Conservation (phyloP, 345 rosid genomes). For the Citrus maxima region DNA sequence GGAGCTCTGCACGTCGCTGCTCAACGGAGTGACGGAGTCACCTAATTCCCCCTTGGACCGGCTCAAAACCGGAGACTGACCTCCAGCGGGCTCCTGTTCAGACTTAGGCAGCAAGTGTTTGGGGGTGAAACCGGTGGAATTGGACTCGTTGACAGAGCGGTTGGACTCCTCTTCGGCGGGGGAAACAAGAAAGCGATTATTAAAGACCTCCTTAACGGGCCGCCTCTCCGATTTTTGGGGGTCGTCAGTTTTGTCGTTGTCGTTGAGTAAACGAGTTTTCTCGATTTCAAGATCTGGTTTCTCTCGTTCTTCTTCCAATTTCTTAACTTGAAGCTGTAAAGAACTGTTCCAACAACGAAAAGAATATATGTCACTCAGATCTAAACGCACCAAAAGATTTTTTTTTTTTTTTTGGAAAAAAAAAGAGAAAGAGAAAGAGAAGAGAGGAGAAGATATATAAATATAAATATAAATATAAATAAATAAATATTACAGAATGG, state of each 20-base stretch:
- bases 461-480: no score
- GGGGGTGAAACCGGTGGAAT: slow-evolving; percentile 46
- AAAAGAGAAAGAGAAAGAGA: no score
- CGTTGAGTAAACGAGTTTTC: slow-evolving; percentile 23
- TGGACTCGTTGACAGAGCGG: slow-evolving; percentile 74
- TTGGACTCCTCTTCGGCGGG: no score
- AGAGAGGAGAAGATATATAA: no score
- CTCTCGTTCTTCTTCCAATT: slow-evolving; percentile 58
- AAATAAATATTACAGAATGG: slow-evolving; percentile 45
- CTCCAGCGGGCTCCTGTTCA: slow-evolving; percentile 23
- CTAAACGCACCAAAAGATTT: no score
- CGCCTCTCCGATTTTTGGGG: neutral
- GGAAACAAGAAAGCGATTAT: no score
- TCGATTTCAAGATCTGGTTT: slow-evolving; percentile 53
- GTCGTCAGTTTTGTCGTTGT: slow-evolving; percentile 15
- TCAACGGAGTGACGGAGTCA: slow-evolving; percentile 41
- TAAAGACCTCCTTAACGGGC: slow-evolving; percentile 1
- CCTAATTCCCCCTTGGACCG: slow-evolving; percentile 34
- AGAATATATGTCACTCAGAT: neutral
- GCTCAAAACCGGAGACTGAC: slow-evolving; percentile 31
- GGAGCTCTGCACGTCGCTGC: slow-evolving; percentile 58
- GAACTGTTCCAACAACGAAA: slow-evolving; percentile 33
- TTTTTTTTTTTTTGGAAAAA: no score
- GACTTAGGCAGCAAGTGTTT: no score
- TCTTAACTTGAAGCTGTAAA: slow-evolving; percentile 64